Percentiles rank a stretch among this genome's conserved stretches.
phyloP scores from a whole-genome alignment of 257 asterid genomes.

The Leptodermis oblonga region DNA sequence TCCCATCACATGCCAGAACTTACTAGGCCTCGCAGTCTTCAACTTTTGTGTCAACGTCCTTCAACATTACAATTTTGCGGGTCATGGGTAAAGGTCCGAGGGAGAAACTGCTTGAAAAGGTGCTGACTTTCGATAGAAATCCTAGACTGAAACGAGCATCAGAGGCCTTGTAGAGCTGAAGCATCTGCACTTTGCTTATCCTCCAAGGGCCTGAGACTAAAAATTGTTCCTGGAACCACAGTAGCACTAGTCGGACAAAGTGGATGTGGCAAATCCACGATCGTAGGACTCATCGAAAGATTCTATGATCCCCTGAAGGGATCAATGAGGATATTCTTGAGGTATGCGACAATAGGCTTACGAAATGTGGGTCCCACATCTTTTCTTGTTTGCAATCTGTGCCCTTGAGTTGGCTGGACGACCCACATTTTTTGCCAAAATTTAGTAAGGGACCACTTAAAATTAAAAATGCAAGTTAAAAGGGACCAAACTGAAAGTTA shows the following conservation, averaged over 20 bases:
- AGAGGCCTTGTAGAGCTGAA: slow-evolving; percentile 58
- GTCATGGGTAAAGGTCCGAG: slow-evolving; percentile 63
- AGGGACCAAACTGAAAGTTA: too few relatives aligned
- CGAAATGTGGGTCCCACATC: too few relatives aligned
- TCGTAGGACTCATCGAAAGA: slow-evolving; percentile 56
- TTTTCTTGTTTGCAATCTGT: too few relatives aligned
- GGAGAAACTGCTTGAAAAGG: slow-evolving; percentile 41
- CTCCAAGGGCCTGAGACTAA: slow-evolving; percentile 55
- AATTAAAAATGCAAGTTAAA: too few relatives aligned
- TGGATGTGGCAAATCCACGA: slow-evolving; percentile 68
- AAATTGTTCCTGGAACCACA: slow-evolving; percentile 52
- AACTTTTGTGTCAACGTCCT: slow-evolving; percentile 53
- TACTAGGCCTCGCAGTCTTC: slow-evolving; percentile 42
- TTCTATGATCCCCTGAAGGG: slow-evolving; percentile 64
- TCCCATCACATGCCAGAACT: slow-evolving; percentile 36
- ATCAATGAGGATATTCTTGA: too few relatives aligned
- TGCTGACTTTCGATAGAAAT: slow-evolving; percentile 67
- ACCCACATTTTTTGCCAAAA: too few relatives aligned
- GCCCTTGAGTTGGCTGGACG: too few relatives aligned
- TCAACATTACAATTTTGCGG: slow-evolving; percentile 71
- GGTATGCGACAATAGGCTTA: too few relatives aligned
- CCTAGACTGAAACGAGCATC: slow-evolving; percentile 32
- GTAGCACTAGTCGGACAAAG: slow-evolving; percentile 73
- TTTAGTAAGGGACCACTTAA: too few relatives aligned
- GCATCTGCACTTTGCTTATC: slow-evolving; percentile 57